Evolutionary conservation across 1,139 yeast genomes (phyloP).

Genomic region (Saccharomyces pastorianus): DNA sequence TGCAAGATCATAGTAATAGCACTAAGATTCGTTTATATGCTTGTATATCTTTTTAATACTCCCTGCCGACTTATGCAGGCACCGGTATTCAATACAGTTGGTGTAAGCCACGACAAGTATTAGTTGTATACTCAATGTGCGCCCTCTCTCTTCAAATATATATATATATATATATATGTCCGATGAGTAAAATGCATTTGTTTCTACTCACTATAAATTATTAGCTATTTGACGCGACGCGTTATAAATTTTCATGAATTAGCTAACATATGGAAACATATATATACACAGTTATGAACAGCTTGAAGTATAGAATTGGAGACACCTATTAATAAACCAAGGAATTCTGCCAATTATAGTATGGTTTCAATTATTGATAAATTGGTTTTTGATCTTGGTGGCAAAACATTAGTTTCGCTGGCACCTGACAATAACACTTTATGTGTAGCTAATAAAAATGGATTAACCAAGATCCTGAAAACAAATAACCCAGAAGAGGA

Average conservation of each 20-base stretch:
- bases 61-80: too few relatives aligned
- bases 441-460: conserved; percentile 26
- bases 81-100: too few relatives aligned
- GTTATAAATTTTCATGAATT: background rate
- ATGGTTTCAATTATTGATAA: conserved; percentile 15
- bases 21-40: background rate
- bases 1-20: too few relatives aligned
- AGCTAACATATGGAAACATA: background rate
- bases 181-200: background rate
- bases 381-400: conserved; percentile 28
- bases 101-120: too few relatives aligned
- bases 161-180: too few relatives aligned
- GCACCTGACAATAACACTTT: conserved; percentile 19
- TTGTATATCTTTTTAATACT: background rate
- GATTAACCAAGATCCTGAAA: conserved; percentile 24
- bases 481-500: conserved; percentile 25
- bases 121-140: too few relatives aligned
- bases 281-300: background rate
- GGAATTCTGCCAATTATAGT: background rate
- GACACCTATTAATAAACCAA: background rate
- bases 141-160: too few relatives aligned
- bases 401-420: conserved; percentile 24
- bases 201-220: too few relatives aligned
- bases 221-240: background rate
- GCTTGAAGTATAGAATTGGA: background rate